Base-by-base conservation (phyloP, 495 filamentous ascomycete genomes). In the Pseudomonodictys pantanalensis region DNA sequence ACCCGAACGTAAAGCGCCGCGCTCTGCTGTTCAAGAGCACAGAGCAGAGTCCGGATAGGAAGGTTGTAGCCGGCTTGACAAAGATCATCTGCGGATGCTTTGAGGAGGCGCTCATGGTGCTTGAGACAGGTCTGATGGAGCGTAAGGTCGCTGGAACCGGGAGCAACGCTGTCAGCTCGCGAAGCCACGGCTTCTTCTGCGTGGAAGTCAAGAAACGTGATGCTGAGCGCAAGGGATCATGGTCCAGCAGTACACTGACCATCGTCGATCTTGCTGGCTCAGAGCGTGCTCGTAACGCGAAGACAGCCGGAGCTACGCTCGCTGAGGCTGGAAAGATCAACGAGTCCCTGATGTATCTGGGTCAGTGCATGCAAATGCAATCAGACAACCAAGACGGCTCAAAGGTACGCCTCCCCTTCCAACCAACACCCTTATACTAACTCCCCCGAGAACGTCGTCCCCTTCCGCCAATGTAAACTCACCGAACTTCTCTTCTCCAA, bases 301-400 rank as follows among this genome's bases (percentile, higher is more conserved):
- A 96, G 75, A 97, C 95, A 18, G 87, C 90, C 0, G 92, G 93
- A 18, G 85, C 90, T 0, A 96, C 92, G 0, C 81, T 98, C 2
- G 91, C 87, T 0, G 93, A 98, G 73, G 95, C 93, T 20, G 95
- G 93, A 17, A 96, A 96, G 72, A 98, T 98, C 67, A 98, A 98
- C 69, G 91, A 96, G 69, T 91, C 86, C 66, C 73, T 98, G 67
- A 98, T 98, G 95, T 97, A 96, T 71, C 83, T 98, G 1, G 93
- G 93, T 0, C 95, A 97, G 69, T 97, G 95, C 70, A 77, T 98
- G 64, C 93, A 98, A 71, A 90, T 96, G 85, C 95, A 97, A 72
- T 90, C 85, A 57, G 88, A 90, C 64, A 77, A 85, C 35, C 85
- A 83, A 32, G 83, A 83, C 58, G 83, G 84, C 49, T 81, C 81